Evolutionary conservation across 495 filamentous ascomycete species (phyloP).

Genomic region (Lepidopterella palustris): DNA sequence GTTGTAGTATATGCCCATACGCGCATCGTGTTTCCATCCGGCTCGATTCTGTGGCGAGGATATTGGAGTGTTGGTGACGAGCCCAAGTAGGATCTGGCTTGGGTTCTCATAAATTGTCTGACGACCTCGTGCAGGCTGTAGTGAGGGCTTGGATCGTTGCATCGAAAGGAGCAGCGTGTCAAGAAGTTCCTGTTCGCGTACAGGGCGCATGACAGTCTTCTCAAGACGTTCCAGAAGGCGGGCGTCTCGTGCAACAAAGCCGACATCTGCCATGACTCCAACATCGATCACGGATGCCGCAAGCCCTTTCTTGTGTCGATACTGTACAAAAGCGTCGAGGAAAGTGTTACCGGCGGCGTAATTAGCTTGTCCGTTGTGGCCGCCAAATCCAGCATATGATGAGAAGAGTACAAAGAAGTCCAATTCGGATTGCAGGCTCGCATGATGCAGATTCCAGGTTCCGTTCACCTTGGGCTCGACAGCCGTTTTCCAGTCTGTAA

Average conservation of each 20-base stretch:
- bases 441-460: conserved; percentile 8
- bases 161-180: neutral
- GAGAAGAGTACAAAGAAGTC: conserved; percentile 17
- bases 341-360: conserved; percentile 10
- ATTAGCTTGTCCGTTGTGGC: conserved; percentile 6
- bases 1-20: too few relatives aligned
- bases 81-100: neutral
- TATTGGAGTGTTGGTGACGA: neutral
- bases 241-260: conserved; percentile 5
- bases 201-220: neutral
- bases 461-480: conserved; percentile 7
- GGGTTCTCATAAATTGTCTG: too few relatives aligned
- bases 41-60: neutral
- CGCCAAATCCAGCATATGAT: neutral
- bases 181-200: neutral
- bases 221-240: neutral
- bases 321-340: conserved; percentile 1
- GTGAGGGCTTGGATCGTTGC: neutral
- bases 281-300: neutral
- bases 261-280: conserved; percentile 5
- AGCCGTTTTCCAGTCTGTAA: neutral
- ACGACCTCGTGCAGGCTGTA: neutral
- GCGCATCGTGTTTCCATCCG: neutral
- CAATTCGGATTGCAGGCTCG: neutral
- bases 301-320: neutral